These are phyloP conservation scores for Candida vartiovaarae DNA, from an alignment of 805 yeast genomes.

Conservation along the genomic window DNA sequence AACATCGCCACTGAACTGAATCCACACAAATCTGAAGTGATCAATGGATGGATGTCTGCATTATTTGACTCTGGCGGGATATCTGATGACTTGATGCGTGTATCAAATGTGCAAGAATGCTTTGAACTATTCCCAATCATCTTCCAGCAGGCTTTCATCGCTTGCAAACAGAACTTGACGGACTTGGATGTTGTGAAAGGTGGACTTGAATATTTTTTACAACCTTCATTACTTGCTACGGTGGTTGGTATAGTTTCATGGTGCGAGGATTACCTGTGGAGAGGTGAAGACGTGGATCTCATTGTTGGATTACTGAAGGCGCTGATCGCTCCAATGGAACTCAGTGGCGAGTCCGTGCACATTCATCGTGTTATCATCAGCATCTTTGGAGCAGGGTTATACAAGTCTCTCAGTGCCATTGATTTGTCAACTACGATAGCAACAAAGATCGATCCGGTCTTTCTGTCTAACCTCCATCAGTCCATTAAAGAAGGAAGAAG, in stretches of 20 bases:
- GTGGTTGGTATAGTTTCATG: slow-evolving; percentile 48
- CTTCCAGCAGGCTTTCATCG: slow-evolving; percentile 62
- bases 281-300: slow-evolving; percentile 25
- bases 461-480: slow-evolving; percentile 12
- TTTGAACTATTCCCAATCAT: slow-evolving; percentile 65
- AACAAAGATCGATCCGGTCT: slow-evolving; percentile 13
- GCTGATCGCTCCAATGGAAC: slow-evolving; percentile 34
- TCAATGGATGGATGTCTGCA: slow-evolving; percentile 74
- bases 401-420: slow-evolving; percentile 8
- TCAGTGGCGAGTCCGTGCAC: slow-evolving; percentile 39
- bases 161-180: slow-evolving; percentile 48
- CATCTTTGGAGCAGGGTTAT: slow-evolving; percentile 16
- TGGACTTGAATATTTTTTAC: slow-evolving; percentile 83
- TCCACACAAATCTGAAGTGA: slow-evolving; percentile 23
- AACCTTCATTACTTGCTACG: slow-evolving; percentile 62
- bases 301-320: slow-evolving; percentile 33
- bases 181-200: slow-evolving; percentile 56
- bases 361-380: slow-evolving; percentile 35
- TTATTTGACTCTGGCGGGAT: slow-evolving; percentile 79
- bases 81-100: slow-evolving; percentile 72
- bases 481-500: neutral
- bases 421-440: slow-evolving; percentile 4
- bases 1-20: slow-evolving; percentile 18
- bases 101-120: slow-evolving; percentile 59
- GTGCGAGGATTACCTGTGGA: slow-evolving; percentile 35